These are phyloP conservation scores for Aechmea fasciata DNA, from an alignment of 176 grass and related monocot species.

Conservation along the genomic window DNA sequence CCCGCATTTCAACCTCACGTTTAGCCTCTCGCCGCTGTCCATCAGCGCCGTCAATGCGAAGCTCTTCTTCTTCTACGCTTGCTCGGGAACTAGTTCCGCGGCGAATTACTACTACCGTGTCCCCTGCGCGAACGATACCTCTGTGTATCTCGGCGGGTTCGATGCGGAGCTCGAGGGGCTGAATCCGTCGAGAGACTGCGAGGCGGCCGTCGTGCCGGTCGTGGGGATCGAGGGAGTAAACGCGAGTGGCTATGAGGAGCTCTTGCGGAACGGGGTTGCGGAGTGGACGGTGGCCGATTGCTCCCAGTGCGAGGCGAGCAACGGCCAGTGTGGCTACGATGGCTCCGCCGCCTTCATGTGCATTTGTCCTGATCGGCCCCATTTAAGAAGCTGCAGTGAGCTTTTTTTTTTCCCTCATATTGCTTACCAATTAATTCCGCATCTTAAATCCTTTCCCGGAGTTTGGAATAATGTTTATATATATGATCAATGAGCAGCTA, in stretches of 20 bases:
- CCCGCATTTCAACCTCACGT: conserved; percentile 18
- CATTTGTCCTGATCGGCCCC: conserved; percentile 13
- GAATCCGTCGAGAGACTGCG: conserved; percentile 16
- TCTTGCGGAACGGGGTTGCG: conserved; percentile 31
- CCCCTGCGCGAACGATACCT: background rate
- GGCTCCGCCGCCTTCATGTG: conserved; percentile 2
- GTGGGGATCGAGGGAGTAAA: background rate
- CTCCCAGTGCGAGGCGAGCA: background rate
- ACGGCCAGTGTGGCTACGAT: conserved; percentile 20
- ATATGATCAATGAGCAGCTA: too few relatives aligned
- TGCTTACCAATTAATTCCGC: background rate
- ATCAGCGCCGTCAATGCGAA: conserved; percentile 26
- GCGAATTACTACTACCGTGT: background rate
- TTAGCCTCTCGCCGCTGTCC: background rate
- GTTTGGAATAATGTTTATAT: too few relatives aligned
- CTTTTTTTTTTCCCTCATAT: background rate
- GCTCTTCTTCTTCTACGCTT: conserved; percentile 35
- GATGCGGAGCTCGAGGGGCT: background rate
- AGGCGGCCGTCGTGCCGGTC: conserved; percentile 24
- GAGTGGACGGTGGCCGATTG: conserved; percentile 13
- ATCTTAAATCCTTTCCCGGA: background rate
- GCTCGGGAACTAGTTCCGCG: background rate
- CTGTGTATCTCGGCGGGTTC: background rate
- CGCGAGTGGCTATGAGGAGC: conserved; percentile 3
- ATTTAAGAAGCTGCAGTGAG: conserved; percentile 7